phyloP scores from a whole-genome alignment of 306 rosid species.

The Vigna trinervia region DNA sequence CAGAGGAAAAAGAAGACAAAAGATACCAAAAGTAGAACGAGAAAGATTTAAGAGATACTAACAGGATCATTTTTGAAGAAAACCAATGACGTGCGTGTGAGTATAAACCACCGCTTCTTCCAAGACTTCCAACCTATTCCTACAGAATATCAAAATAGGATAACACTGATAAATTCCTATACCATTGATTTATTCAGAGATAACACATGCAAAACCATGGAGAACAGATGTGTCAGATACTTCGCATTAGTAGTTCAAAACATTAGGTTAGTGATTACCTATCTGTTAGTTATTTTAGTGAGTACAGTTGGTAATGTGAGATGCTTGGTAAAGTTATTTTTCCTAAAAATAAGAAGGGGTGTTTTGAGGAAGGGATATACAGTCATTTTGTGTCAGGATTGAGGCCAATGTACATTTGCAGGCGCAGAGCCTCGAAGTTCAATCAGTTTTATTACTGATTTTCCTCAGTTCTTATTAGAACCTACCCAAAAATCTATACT shows the following conservation, averaged over 20 bases:
- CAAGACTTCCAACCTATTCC: constrained; percentile 99
- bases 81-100: constrained; percentile 90
- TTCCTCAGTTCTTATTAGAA: background rate
- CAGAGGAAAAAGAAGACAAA: constrained; percentile 16
- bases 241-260: background rate
- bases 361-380: background rate
- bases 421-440: background rate
- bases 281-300: background rate
- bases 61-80: constrained; percentile 98
- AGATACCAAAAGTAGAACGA: constrained; percentile 6
- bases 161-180: constrained; percentile 22
- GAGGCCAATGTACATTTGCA: background rate
- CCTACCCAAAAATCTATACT: background rate
- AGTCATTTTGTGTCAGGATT: background rate
- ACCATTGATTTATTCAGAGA: constrained; percentile 27
- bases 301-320: background rate
- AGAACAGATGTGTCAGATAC: background rate
- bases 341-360: background rate
- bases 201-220: background rate
- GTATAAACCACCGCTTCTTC: constrained; percentile 99
- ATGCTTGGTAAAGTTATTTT: background rate
- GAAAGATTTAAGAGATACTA: constrained; percentile 55
- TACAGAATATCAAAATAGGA: constrained; percentile 54
- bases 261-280: background rate
- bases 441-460: background rate